phyloP scores from a whole-genome alignment of 129 eudicot genomes.

The carrot (Daucus carota) region DNA sequence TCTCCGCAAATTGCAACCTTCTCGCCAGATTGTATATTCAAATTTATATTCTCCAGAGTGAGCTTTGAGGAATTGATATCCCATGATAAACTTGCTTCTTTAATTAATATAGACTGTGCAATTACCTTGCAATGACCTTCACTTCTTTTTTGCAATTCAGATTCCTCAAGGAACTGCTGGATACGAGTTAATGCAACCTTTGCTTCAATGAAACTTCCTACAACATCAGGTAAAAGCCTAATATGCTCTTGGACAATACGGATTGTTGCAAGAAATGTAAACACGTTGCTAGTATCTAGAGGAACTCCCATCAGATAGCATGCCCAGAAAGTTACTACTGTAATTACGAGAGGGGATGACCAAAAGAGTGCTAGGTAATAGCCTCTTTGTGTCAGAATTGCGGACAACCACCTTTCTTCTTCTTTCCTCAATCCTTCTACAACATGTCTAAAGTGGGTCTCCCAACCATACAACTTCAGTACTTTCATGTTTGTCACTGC shows the following conservation, averaged over 20 bases:
- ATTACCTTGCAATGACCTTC: slow-evolving; percentile 2
- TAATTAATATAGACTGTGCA: slow-evolving; percentile 18
- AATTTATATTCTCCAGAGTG: slow-evolving; percentile 22
- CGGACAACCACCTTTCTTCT: slow-evolving; percentile 31
- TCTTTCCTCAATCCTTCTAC: slow-evolving; percentile 25
- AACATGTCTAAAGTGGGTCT: slow-evolving; percentile 39
- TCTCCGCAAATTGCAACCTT: slow-evolving; percentile 73
- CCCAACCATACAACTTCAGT: slow-evolving; percentile 64
- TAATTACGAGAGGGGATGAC: slow-evolving; percentile 36
- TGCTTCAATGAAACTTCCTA: slow-evolving; percentile 43
- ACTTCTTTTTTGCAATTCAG: slow-evolving; percentile 37
- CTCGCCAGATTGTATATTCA: slow-evolving; percentile 32
- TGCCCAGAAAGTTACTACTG: slow-evolving; percentile 42
- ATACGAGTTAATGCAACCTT: slow-evolving; percentile 48
- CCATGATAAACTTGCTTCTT: slow-evolving; percentile 47
- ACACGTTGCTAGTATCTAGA: slow-evolving; percentile 40
- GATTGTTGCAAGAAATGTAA: slow-evolving; percentile 58
- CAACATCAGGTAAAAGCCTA: slow-evolving; percentile 39
- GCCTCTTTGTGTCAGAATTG: slow-evolving; percentile 34
- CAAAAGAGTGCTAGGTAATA: slow-evolving; percentile 36
- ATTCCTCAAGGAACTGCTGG: slow-evolving; percentile 51
- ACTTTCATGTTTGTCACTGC: slow-evolving; percentile 55
- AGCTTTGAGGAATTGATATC: slow-evolving; percentile 30
- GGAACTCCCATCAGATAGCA: slow-evolving; percentile 32
- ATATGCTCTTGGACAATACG: slow-evolving; percentile 53